Percentiles rank a stretch among this genome's conserved stretches.
These are phyloP conservation scores for Coemansia brasiliensis DNA, from an alignment of 192 early-diverging fungal genomes.

Conservation along the genomic window DNA sequence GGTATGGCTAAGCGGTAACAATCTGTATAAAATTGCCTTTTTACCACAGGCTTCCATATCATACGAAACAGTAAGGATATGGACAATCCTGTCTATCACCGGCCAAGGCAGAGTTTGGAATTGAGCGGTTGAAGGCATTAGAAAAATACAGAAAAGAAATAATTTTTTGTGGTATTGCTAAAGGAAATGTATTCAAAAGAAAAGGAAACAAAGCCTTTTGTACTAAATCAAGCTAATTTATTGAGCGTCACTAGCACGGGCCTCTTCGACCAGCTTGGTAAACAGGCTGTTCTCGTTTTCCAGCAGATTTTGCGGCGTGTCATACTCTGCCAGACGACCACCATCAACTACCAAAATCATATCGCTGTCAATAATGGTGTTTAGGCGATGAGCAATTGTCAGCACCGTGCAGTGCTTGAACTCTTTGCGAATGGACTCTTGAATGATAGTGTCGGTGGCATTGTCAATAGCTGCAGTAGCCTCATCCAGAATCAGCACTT, in stretches of 20 bases:
- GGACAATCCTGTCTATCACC: constrained; percentile 21
- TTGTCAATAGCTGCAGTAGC: constrained; percentile 90
- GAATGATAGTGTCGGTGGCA: constrained; percentile 84
- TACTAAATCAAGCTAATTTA: too few relatives aligned
- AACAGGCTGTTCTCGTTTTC: constrained; percentile 60
- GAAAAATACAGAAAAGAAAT: too few relatives aligned
- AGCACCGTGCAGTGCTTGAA: constrained; percentile 76
- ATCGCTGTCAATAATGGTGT: constrained; percentile 86
- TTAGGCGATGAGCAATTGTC: constrained; percentile 88
- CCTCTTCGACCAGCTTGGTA: constrained; percentile 61
- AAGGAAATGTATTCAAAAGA: too few relatives aligned
- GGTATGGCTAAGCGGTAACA: constrained; percentile 12
- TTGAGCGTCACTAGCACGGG: too few relatives aligned
- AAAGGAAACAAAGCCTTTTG: too few relatives aligned
- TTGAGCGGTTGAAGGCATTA: constrained; percentile 64
- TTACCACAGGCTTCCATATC: constrained; percentile 52
- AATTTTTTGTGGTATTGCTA: too few relatives aligned
- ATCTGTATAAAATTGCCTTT: constrained; percentile 54
- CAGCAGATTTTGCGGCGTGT: constrained; percentile 73
- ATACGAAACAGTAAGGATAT: constrained; percentile 24
- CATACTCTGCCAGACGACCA: constrained; percentile 79
- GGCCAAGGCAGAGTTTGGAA: constrained; percentile 5
- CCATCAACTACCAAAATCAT: constrained; percentile 79
- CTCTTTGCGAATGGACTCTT: constrained; percentile 79
- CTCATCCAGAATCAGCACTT: constrained; percentile 82